Base-by-base conservation (phyloP, 2,329 filamentous ascomycete species). In the Sordariomycetes sp. region DNA sequence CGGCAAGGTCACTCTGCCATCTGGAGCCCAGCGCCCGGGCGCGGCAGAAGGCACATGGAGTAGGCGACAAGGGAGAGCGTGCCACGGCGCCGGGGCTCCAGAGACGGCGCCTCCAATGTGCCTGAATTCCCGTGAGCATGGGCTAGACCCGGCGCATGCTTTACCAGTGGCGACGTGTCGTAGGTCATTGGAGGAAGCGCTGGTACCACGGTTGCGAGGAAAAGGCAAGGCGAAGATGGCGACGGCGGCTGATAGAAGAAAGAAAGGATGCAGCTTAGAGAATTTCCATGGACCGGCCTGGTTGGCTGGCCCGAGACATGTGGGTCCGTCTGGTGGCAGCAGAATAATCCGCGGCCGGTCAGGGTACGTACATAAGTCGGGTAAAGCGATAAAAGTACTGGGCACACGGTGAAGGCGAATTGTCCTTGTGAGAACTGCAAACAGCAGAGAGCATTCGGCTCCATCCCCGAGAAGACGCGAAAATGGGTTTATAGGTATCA, bases 101-200 rank as follows among this genome's bases (percentile, higher is more conserved):
- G 43, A 56, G 46, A 50, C 58, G 48, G 58, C 40, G 58, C 34
- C 58, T 56, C 58, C 58, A 56, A 55, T 55, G 53, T 55, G 54
- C 48, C 54, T 52, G 28, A 50, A 59, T 59, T 59, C 58, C 58
- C 58, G 37, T 40, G 25, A 51, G 58, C 58, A 59, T 59, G 43
- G 43, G 53, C 43, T 55, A 52, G 14, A 55, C 34, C 22, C 34
- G 43, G 46, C 34, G 53, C 58, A 59, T 59, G 35, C 52, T 54
- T 59, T 25, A 46, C 40, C 40, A 46, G 40, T n/a, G 40, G 40
- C 40, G 40, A 46, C 28, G 14, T 50, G 20, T 50, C 3, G 18
- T 20, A n/a, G 46, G 14, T 12, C 20, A 24, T 24, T 3, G 20
- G 7, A 20, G 46, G 46, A 2, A 14, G 8, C n/a, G 20, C 20